Evolutionary conservation across 2,329 filamentous ascomycete species (phyloP).

Genomic region (Ceratocystis diversiconidia): DNA sequence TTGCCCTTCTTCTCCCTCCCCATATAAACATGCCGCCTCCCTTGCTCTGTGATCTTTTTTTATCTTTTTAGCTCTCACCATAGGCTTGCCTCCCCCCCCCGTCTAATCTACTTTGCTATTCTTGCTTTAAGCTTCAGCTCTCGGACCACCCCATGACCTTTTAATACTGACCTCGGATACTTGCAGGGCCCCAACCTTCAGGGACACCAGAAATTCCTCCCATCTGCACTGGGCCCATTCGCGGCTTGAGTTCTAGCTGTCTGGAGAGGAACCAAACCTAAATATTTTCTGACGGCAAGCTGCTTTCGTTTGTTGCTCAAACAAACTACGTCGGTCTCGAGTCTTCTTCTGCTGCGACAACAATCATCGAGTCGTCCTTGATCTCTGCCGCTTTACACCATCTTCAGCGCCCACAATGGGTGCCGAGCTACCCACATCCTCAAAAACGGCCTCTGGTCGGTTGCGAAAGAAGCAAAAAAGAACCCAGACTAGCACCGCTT

Average conservation of each 20-base stretch:
- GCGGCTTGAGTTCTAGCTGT: neutral
- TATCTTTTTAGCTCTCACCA: conserved; percentile 4
- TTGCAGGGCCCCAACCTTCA: conserved; percentile 1
- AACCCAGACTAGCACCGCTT: neutral
- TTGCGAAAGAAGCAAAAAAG: neutral
- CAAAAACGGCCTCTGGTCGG: neutral
- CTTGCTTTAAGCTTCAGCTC: neutral
- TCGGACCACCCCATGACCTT: conserved; percentile 6
- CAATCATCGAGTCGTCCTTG: neutral
- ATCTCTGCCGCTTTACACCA: neutral
- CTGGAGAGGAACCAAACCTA: neutral
- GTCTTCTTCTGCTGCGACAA: neutral
- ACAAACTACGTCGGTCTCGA: neutral
- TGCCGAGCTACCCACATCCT: neutral
- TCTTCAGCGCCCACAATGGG: conserved; percentile 4
- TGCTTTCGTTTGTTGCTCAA: neutral
- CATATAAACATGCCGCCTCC: neutral
- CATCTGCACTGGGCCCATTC: conserved; percentile 1
- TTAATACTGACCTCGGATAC: conserved; percentile 11
- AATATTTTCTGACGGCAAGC: neutral
- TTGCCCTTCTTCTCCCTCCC: neutral
- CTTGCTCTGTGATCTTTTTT: conserved; percentile 13
- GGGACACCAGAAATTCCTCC: neutral
- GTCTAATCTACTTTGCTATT: conserved; percentile 2
- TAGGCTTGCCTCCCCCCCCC: neutral